Percentiles rank a stretch among this genome's conserved stretches.
Conservation (phyloP, 1,139 yeast genomes). For the Geotrichum phurueaensis region DNA sequence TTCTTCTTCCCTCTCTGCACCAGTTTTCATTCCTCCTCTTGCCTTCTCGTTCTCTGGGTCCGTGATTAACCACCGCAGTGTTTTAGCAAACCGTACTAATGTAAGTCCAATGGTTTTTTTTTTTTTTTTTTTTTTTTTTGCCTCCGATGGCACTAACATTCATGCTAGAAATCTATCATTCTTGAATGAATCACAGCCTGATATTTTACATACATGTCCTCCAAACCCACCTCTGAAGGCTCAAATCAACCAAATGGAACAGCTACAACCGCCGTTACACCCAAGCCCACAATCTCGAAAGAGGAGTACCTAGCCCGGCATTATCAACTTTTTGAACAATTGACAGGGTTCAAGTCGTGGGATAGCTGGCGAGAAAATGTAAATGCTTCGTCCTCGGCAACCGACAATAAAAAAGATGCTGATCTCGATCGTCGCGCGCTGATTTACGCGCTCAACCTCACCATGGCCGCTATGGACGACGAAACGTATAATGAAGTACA, state of each 20-base stretch:
- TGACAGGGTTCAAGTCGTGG: constrained; percentile 23
- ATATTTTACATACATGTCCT: constrained; percentile 1
- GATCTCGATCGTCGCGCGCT: constrained; percentile 18
- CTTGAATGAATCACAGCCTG: constrained; percentile 8
- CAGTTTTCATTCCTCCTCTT: background rate
- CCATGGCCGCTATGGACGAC: constrained; percentile 24
- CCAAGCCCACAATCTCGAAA: constrained; percentile 18
- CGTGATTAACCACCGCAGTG: background rate
- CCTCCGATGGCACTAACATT: too few relatives aligned
- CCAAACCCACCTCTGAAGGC: constrained; percentile 7
- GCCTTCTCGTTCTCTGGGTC: background rate
- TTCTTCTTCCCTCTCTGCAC: too few relatives aligned
- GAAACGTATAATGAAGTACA: constrained; percentile 21
- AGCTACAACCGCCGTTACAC: background rate
- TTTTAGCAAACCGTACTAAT: background rate
- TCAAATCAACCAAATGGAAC: background rate
- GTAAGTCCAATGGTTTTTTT: background rate
- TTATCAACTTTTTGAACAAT: constrained; percentile 21
- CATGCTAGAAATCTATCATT: background rate
- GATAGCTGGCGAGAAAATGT: constrained; percentile 15
- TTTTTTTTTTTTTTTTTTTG: too few relatives aligned
- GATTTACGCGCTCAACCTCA: constrained; percentile 19
- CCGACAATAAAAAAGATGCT: constrained; percentile 2
- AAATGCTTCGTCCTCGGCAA: background rate
- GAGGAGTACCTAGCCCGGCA: constrained; percentile 24